These are phyloP conservation scores for Paracoccidioides lutzii DNA, from an alignment of 2,329 filamentous ascomycete genomes.

Conservation along the genomic window DNA sequence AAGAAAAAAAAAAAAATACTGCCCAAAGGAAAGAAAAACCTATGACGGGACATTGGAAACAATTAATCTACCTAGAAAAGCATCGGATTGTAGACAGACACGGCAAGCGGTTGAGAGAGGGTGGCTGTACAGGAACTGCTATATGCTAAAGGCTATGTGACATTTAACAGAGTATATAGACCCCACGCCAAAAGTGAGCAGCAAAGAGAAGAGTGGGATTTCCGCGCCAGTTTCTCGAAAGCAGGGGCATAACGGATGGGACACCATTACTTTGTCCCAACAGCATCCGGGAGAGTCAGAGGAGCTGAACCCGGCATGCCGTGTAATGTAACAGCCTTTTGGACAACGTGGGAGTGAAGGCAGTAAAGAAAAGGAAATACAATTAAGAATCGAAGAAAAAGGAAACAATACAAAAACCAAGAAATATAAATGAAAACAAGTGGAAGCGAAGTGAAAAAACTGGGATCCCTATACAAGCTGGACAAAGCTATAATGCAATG, in stretches of 20 bases:
- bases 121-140: background rate
- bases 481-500: slow-evolving; percentile 5
- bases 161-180: too few relatives aligned
- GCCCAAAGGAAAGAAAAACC: too few relatives aligned
- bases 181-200: background rate
- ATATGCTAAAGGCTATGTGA: too few relatives aligned
- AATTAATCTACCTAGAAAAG: background rate
- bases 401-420: background rate
- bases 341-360: background rate
- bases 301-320: background rate
- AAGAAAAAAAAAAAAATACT: background rate
- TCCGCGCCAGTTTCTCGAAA: background rate
- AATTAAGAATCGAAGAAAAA: background rate
- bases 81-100: background rate
- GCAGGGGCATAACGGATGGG: background rate
- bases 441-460: slow-evolving; percentile 2
- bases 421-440: slow-evolving; percentile 5
- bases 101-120: too few relatives aligned
- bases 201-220: background rate
- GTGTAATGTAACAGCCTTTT: too few relatives aligned
- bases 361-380: background rate
- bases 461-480: slow-evolving; percentile 5
- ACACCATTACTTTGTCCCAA: background rate
- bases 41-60: background rate
- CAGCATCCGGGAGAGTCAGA: background rate